Evolutionary conservation across 306 rosid genomes (phyloP), one percentile per base, ranked within the genome.

Genomic region (Hippophae rhamnoides): DNA sequence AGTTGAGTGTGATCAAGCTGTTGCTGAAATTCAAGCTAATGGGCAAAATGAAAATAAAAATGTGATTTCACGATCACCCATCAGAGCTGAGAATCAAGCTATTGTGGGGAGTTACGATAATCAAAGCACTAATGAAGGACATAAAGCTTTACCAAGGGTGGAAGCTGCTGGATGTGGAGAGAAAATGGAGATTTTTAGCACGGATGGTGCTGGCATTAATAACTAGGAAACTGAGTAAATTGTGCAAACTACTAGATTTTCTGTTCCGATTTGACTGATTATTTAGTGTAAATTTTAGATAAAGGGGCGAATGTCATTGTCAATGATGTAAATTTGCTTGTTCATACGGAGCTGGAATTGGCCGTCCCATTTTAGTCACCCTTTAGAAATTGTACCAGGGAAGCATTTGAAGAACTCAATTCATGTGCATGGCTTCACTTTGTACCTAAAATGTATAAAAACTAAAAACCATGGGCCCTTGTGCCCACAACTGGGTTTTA

Each of bases 61-160:
- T 14, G 48, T 31, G 66, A 59, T 42, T 43, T 18, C 43, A 48
- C 50, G 6, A 65, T 57, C 58, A 9, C 46, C 27, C 5, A 53
- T 45, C 47, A 31, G 38, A 31, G 51, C 65, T 6, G 57, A 38
- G 6, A 61, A 9, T 31, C 57, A 38, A 14, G 38, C 38, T 31
- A 13, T 47, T 45, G 60, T 52, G 48, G 57, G 56, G 41, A 60
- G 41, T 64, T 73, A 51, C 60, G 62, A 68, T 47, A 48, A 69
- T 60, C 81, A 73, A 76, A 70, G 51, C 46, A 40, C 41, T 54
- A 59, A 62, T 63, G 76, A 45, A 56, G 70, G 77, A 52, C 52
- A 45, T 59, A 64, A 42, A 58, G 70, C 65, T 54, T 56, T 68
- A 46, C 56, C 72, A 5, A 45, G 13, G 40, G 9, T 7, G 5